phyloP scores from a whole-genome alignment of 73 alveolate genomes.

The Blepharisma japonicum region DNA sequence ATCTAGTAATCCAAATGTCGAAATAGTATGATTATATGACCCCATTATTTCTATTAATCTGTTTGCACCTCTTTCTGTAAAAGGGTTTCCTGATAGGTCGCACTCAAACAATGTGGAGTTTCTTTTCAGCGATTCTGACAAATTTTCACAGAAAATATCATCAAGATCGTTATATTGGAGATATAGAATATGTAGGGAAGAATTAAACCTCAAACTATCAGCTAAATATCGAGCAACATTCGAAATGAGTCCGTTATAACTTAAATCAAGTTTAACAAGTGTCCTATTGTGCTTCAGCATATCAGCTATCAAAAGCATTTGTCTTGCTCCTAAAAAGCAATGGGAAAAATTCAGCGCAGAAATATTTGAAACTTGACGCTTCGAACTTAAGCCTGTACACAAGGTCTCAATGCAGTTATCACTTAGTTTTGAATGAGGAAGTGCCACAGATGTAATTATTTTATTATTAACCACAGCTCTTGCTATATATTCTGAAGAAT shows the following conservation, averaged over 20 bases:
- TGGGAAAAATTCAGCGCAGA: neutral
- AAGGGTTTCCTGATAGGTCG: conserved; percentile 12
- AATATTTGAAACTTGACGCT: neutral
- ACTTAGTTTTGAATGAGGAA: conserved; percentile 15
- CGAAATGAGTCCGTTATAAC: conserved; percentile 1
- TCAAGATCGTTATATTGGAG: neutral
- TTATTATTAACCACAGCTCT: neutral
- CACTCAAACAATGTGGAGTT: neutral
- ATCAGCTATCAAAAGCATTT: neutral
- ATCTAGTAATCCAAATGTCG: neutral
- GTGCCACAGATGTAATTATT: neutral
- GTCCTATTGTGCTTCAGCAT: neutral
- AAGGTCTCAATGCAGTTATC: neutral
- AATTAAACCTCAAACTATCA: neutral
- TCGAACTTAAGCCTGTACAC: no score
- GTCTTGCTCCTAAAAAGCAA: neutral
- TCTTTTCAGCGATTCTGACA: neutral
- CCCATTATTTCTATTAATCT: neutral
- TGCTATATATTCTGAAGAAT: neutral
- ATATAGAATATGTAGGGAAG: neutral
- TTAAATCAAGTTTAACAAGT: neutral
- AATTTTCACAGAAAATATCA: neutral
- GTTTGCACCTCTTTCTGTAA: neutral
- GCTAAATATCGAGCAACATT: conserved; percentile 17
- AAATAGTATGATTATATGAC: neutral